Base-by-base conservation (phyloP, 2,329 filamentous ascomycete genomes). In the Botrytis byssoidea region DNA sequence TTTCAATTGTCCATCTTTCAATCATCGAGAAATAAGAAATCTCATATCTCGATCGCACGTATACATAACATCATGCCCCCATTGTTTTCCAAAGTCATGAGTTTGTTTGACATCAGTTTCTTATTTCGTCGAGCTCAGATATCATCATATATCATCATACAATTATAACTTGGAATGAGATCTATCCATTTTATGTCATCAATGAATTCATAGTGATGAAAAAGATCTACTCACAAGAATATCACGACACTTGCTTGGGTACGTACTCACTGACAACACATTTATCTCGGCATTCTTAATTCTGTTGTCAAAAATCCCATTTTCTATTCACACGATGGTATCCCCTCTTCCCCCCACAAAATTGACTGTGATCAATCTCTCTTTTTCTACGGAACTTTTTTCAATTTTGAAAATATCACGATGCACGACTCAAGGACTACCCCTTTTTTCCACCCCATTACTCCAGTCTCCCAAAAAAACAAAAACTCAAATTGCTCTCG, bases 11-110 rank as follows among this genome's bases (percentile, higher is more conserved):
- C 51, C 51, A 57, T 57, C 6, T 42, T 40, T 42, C 32, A 57
- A 68, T 42, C 46, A 68, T 68, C 35, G 65, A 68, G 46, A 66
- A 51, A 10, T 46, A n/a, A 25, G n/a, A 18, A 29, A 66, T 51
- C 44, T 25, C 48, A 35, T 48, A 64, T 65, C 29, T 37, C 46
- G 40, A 71, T 65, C 25, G 46, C 2, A 35, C 35, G 42, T 22
- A 70, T 48, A 66, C 25, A 57, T 71, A 71, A 71, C 46, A 71
- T 71, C 70, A 71, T 66, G 32, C 40, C 70, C 35, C 70, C 70
- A 71, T 71, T 71, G 37, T 71, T 71, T 65, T 42, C 40, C 10
- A 10, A 29, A 65, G 20, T 57, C 25, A 25, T 40, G 29, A 66
- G 25, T 70, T 61, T 37, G 32, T 57, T 69, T 66, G 46, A 51